phyloP scores from a whole-genome alignment of 2,329 filamentous ascomycete species.

The Claviceps maximensis region DNA sequence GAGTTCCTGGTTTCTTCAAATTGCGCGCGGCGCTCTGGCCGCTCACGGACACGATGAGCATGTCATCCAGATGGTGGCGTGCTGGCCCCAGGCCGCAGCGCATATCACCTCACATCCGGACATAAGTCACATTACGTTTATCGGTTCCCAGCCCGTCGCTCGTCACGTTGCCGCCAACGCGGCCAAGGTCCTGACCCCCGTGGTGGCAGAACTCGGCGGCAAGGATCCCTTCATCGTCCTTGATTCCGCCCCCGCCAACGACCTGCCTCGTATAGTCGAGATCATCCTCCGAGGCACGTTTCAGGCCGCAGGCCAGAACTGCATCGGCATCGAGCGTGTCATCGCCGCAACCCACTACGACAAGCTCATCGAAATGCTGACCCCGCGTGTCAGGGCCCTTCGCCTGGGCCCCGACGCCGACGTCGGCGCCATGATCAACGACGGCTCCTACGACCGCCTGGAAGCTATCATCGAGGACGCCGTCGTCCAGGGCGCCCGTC shows the following conservation, averaged over 20 bases:
- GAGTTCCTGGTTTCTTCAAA: conserved; percentile 64
- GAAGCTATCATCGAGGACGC: conserved; percentile 68
- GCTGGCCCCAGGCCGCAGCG: conserved; percentile 73
- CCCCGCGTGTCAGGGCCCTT: conserved; percentile 59
- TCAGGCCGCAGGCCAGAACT: conserved; percentile 93
- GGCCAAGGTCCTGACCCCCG: conserved; percentile 71
- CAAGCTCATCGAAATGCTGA: conserved; percentile 54
- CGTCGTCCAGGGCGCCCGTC: conserved; percentile 61
- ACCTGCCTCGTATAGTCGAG: conserved; percentile 61
- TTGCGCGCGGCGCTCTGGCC: conserved; percentile 64
- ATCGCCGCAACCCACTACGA: conserved; percentile 68
- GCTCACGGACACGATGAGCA: conserved; percentile 73
- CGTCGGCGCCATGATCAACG: conserved; percentile 81
- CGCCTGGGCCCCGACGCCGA: conserved; percentile 68
- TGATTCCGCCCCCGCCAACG: conserved; percentile 51
- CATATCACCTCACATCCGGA: conserved; percentile 74
- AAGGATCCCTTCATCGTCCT: conserved; percentile 89
- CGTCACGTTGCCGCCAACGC: conserved; percentile 80
- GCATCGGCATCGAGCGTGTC: conserved; percentile 90
- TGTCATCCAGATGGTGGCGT: conserved; percentile 72
- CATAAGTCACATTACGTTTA: conserved; percentile 88
- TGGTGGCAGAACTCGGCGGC: conserved; percentile 84
- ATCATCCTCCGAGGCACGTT: conserved; percentile 87
- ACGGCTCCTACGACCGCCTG: conserved; percentile 58
- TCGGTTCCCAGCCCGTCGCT: conserved; percentile 77